Evolutionary conservation across 352 stramenopile genomes (phyloP).

Genomic region (Pythium vanterpoolii): DNA sequence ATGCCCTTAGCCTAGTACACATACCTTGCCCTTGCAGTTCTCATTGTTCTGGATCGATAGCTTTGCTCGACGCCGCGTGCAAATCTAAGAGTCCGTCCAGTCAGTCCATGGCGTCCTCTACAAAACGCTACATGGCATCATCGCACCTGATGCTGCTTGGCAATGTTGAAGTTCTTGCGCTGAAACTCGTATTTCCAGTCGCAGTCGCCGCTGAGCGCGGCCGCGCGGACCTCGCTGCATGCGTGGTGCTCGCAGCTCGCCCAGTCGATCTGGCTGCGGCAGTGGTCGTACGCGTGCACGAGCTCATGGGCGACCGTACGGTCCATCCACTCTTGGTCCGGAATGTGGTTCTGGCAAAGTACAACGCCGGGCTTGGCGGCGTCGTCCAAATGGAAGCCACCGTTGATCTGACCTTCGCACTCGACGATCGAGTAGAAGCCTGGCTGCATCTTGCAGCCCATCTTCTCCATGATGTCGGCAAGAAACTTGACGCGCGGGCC

Average conservation of each 20-base stretch:
- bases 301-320: constrained; percentile 91
- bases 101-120: neutral
- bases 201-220: constrained; percentile 85
- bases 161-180: constrained; percentile 89
- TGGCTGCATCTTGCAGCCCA: constrained; percentile 73
- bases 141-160: constrained; percentile 83
- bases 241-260: constrained; percentile 91
- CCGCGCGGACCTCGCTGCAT: constrained; percentile 88
- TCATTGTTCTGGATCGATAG: constrained; percentile 48
- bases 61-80: constrained; percentile 86
- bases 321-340: constrained; percentile 90
- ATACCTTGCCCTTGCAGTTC: constrained; percentile 63
- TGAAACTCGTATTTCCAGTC: constrained; percentile 92
- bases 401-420: constrained; percentile 84
- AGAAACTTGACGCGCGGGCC: constrained; percentile 80
- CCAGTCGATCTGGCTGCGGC: constrained; percentile 91
- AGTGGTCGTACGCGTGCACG: constrained; percentile 93
- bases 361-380: constrained; percentile 70
- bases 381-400: constrained; percentile 82
- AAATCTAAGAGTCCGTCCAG: constrained; percentile 43
- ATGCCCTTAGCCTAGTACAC: constrained; percentile 1
- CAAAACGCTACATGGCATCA: neutral
- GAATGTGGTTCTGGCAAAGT: constrained; percentile 90
- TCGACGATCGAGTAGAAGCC: constrained; percentile 81
- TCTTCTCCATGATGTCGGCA: constrained; percentile 80